Evolutionary conservation across 1,284 basidiomycete species (phyloP).

Genomic region (Sporisorium exsertum): DNA sequence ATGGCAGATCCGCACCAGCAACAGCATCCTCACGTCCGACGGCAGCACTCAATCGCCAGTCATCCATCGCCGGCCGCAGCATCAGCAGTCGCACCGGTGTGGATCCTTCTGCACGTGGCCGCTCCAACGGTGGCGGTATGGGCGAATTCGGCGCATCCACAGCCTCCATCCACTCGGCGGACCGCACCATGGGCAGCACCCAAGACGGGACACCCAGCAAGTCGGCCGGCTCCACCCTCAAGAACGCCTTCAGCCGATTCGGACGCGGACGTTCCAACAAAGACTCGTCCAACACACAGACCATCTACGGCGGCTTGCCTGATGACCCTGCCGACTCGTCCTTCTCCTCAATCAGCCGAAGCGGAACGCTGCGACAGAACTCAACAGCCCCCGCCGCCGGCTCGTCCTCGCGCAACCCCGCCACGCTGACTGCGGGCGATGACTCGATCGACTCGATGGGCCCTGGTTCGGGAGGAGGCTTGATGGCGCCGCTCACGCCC

Average conservation of each 20-base stretch:
- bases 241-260: slow-evolving; percentile 58
- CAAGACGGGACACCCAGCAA: slow-evolving; percentile 36
- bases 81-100: slow-evolving; percentile 43
- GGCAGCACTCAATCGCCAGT: slow-evolving; percentile 19
- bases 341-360: slow-evolving; percentile 34
- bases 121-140: slow-evolving; percentile 40
- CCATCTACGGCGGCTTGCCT: slow-evolving; percentile 50
- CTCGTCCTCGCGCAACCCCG: slow-evolving; percentile 25
- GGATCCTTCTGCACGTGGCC: slow-evolving; percentile 19
- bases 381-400: slow-evolving; percentile 14
- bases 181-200: slow-evolving; percentile 32
- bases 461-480: slow-evolving; percentile 30
- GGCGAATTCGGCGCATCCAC: slow-evolving; percentile 55
- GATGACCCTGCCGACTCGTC: slow-evolving; percentile 45
- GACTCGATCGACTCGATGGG: slow-evolving; percentile 47
- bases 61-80: slow-evolving; percentile 45
- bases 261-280: slow-evolving; percentile 52
- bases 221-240: slow-evolving; percentile 51
- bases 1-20: slow-evolving; percentile 13
- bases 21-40: slow-evolving; percentile 13
- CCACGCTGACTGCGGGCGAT: slow-evolving; percentile 20
- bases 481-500: slow-evolving; percentile 60
- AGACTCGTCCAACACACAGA: slow-evolving; percentile 44
- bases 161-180: slow-evolving; percentile 50
- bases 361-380: slow-evolving; percentile 39